A percentile compares a stretch with the other conserved stretches of the same genome.
Conservation (phyloP, 176 grass and related monocot species). For the Eragrostis nindensis region DNA sequence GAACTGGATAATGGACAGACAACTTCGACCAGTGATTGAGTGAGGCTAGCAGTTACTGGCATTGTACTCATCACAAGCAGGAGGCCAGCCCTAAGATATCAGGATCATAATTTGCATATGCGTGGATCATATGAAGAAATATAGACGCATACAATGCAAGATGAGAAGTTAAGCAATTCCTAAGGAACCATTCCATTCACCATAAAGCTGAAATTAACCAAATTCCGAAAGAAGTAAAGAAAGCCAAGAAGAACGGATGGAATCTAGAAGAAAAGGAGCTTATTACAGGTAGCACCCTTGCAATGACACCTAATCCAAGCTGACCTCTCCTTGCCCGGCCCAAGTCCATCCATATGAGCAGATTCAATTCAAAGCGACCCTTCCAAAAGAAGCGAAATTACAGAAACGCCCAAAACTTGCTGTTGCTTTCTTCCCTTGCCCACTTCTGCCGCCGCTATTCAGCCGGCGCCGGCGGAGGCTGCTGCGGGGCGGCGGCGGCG, state of each 20-base stretch:
- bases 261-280: constrained; percentile 42
- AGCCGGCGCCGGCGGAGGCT: constrained; percentile 14
- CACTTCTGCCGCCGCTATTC: constrained; percentile 25
- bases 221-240: constrained; percentile 25
- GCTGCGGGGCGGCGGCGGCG: constrained; percentile 19
- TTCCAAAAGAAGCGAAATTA: constrained; percentile 43
- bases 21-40: background rate
- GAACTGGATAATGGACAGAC: background rate
- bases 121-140: background rate
- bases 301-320: constrained; percentile 43
- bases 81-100: background rate
- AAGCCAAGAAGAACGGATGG: constrained; percentile 15
- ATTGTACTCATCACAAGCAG: background rate
- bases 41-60: background rate
- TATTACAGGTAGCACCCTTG: constrained; percentile 59
- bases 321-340: constrained; percentile 17
- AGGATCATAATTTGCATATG: constrained; percentile 14
- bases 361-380: constrained; percentile 37
- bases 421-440: constrained; percentile 12
- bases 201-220: constrained; percentile 40
- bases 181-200: constrained; percentile 45
- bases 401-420: constrained; percentile 28
- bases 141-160: background rate
- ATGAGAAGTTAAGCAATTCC: constrained; percentile 17
- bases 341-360: constrained; percentile 30